These are phyloP conservation scores for Zasmidium citrigriseum DNA, from an alignment of 2,329 filamentous ascomycete species.

Conservation along the genomic window DNA sequence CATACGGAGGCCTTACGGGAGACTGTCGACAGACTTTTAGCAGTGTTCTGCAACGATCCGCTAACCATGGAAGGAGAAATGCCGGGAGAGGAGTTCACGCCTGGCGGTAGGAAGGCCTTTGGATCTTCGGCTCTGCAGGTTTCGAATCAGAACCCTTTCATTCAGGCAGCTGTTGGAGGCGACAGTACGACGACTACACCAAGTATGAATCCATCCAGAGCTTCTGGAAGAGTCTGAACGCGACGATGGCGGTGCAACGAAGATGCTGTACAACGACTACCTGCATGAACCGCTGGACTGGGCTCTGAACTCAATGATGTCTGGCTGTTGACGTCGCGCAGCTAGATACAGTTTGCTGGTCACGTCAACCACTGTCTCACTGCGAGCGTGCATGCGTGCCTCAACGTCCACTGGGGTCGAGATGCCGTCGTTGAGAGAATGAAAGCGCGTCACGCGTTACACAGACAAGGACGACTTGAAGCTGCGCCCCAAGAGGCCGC, in stretches of 20 bases:
- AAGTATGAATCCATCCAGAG: conserved; percentile 5
- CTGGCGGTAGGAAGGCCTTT: conserved; percentile 33
- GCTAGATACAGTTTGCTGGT: conserved; percentile 10
- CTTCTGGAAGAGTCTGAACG: background rate
- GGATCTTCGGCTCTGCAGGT: conserved; percentile 20
- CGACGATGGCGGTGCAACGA: background rate
- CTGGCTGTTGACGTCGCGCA: conserved; percentile 10
- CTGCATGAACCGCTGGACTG: background rate
- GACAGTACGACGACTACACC: conserved; percentile 21
- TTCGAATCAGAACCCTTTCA: conserved; percentile 16
- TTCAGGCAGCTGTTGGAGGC: conserved; percentile 6
- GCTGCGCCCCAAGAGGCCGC: too few relatives aligned
- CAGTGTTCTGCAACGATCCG: conserved; percentile 50
- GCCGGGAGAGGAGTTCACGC: conserved; percentile 27
- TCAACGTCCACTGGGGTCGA: too few relatives aligned
- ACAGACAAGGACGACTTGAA: too few relatives aligned
- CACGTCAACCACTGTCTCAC: conserved; percentile 20
- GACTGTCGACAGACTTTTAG: conserved; percentile 49
- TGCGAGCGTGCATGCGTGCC: too few relatives aligned
- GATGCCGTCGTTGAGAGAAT: too few relatives aligned
- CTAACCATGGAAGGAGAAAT: conserved; percentile 25
- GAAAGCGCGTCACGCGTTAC: too few relatives aligned
- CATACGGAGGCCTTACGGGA: conserved; percentile 49
- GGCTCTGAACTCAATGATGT: background rate
- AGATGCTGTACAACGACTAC: background rate